phyloP scores from a whole-genome alignment of 306 rosid genomes.

The Sindora glabra region DNA sequence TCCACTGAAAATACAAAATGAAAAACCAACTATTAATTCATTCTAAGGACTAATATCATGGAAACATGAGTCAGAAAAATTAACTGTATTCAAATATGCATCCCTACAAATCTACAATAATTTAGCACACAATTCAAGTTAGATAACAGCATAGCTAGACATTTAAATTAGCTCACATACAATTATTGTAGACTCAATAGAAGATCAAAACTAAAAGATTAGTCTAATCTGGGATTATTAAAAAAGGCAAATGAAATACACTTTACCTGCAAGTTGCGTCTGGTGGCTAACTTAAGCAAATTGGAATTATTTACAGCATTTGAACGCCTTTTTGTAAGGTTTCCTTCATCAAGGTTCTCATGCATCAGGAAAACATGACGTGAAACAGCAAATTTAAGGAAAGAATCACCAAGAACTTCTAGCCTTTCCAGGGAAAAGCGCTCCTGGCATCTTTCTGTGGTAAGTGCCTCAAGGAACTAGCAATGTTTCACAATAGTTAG shows the following conservation, averaged over 20 bases:
- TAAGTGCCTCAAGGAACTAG: constrained; percentile 86
- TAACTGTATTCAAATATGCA: not conserved
- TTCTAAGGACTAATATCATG: not conserved
- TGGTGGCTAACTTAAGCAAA: constrained; percentile 67
- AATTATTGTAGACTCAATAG: not conserved
- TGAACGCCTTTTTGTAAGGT: constrained; percentile 69
- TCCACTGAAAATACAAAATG: not conserved
- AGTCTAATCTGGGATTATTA: not conserved
- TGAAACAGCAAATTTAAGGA: constrained; percentile 81
- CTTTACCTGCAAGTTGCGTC: constrained; percentile 71
- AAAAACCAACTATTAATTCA: not conserved
- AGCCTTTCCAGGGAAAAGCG: constrained; percentile 93
- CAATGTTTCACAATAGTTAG: constrained; percentile 22
- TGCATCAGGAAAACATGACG: constrained; percentile 69
- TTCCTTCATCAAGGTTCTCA: constrained; percentile 77
- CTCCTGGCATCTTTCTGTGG: constrained; percentile 92
- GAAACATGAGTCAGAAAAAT: not conserved
- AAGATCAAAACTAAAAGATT: not conserved
- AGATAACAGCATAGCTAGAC: not conserved
- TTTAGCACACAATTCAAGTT: not conserved
- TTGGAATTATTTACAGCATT: constrained; percentile 63
- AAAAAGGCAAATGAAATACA: constrained; percentile 8
- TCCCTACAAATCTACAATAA: not conserved
- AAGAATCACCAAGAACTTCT: constrained; percentile 93
- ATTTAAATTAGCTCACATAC: not conserved